Evolutionary conservation across 2,329 filamentous ascomycete species (phyloP).

Genomic region (Pseudogymnoascus sp.): DNA sequence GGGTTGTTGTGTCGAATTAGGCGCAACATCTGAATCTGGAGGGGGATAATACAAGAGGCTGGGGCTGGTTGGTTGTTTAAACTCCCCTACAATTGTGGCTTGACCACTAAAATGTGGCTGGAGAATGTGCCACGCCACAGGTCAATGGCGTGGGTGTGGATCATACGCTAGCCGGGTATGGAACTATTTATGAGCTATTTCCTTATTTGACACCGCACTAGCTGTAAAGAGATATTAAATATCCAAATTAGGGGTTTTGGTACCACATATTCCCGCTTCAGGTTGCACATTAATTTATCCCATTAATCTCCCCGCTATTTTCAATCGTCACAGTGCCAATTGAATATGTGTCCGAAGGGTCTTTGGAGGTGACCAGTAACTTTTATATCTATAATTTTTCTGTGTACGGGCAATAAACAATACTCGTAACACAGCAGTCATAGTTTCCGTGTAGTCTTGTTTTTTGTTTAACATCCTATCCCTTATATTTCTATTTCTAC

Average conservation of each 20-base stretch:
- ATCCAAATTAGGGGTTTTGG: not conserved
- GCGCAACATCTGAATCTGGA: conserved; percentile 12
- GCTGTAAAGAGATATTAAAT: not conserved
- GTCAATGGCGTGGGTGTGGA: not conserved
- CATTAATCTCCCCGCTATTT: not conserved
- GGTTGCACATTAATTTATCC: conserved; percentile 8
- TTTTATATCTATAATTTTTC: not conserved
- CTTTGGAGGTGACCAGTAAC: not conserved
- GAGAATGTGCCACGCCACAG: not conserved
- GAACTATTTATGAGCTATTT: not conserved
- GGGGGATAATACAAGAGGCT: conserved; percentile 15
- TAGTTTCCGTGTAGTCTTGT: not conserved
- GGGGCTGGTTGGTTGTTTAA: conserved; percentile 19
- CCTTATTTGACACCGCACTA: not conserved
- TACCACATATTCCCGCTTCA: not conserved
- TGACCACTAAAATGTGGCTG: not conserved
- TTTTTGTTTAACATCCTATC: not conserved
- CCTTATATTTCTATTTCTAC: not conserved
- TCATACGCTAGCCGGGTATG: not conserved
- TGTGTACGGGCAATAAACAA: not conserved
- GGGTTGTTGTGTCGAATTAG: not conserved
- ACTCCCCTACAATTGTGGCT: conserved; percentile 15
- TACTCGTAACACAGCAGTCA: not conserved
- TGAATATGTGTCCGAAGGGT: conserved; percentile 5
- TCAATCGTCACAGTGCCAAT: not conserved